Evolutionary conservation across 371 early-diverging fungal genomes (phyloP), one percentile per base, ranked within the genome.

Genomic region (Mortierella sp.): DNA sequence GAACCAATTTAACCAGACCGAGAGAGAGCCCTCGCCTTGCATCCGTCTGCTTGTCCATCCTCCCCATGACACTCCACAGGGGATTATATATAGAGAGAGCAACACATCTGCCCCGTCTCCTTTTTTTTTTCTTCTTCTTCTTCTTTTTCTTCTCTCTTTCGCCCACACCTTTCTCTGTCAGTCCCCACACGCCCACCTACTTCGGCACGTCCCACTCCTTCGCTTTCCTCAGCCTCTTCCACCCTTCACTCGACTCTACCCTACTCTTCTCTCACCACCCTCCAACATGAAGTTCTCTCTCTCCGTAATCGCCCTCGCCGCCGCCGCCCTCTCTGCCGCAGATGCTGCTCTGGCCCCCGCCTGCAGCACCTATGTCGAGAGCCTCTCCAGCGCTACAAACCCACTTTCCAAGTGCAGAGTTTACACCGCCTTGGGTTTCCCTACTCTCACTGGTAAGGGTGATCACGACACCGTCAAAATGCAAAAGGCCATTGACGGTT

Each of bases 341-440:
- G 68, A 71, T 5, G 72, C 76, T 19, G 72, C 48, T n/a, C 12
- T 77, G 57, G 68, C 77, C 2, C 68, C 72, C 44, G 66, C 58
- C 1, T 77, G 77, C 66, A 23, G 14, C 26, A 44, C 68, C 26
- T 77, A 72, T 56, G 30, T 77, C 62, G 30, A 7, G 19, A 48
- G n/a, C 46, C 21, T 77, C 29, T 7, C 43, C 7, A 12, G 21
- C 0, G 19, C 77, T 45, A 45, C 77, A 45, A 67, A 71, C 62
- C 66, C 72, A 16, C 51, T 72, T 44, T 11, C 58, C 47, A 60
- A 65, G 29, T 77, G 77, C 77, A 60, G 77, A 68, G 63, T 62
- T 63, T 77, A 77, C 69, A 68, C 77, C 21, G 56, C 72, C 50
- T 56, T 77, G 30, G 77, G 77, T n/a, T 77, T 72, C 68, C 77